phyloP scores from a whole-genome alignment of 2,329 filamentous ascomycete species.

The Fusarium circinatum region DNA sequence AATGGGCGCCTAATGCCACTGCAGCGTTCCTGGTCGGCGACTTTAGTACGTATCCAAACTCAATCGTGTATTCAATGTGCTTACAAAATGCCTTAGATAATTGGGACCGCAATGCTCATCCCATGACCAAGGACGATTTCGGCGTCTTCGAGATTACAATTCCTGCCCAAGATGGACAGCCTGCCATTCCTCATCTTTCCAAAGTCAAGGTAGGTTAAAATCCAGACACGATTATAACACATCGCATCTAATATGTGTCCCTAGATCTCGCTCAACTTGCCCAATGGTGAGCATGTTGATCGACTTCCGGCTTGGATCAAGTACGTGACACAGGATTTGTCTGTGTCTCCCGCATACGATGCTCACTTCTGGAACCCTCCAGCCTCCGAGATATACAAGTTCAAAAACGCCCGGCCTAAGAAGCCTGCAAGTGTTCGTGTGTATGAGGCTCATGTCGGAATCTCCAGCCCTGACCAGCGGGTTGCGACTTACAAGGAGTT shows the following conservation, averaged over 20 bases:
- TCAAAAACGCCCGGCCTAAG: constrained; percentile 83
- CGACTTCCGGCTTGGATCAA: constrained; percentile 96
- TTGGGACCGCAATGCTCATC: constrained; percentile 85
- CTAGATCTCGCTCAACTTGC: constrained; percentile 85
- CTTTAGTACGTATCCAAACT: constrained; percentile 74
- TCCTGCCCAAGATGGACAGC: constrained; percentile 76
- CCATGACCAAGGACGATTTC: constrained; percentile 86
- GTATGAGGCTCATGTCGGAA: constrained; percentile 98
- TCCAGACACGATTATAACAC: background rate
- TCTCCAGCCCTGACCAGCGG: constrained; percentile 88
- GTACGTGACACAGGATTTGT: constrained; percentile 93
- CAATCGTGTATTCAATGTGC: constrained; percentile 10
- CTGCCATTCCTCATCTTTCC: constrained; percentile 89
- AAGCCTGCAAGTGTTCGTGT: constrained; percentile 90
- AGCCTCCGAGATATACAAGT: constrained; percentile 76
- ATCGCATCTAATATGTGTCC: constrained; percentile 7
- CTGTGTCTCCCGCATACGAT: constrained; percentile 91
- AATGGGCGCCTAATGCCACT: constrained; percentile 94
- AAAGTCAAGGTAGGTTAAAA: constrained; percentile 82
- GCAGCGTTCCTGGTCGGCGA: constrained; percentile 90
- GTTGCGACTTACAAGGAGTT: constrained; percentile 98
- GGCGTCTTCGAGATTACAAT: constrained; percentile 88
- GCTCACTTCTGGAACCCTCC: constrained; percentile 98
- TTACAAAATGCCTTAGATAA: constrained; percentile 67
- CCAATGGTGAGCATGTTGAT: constrained; percentile 83